A percentile compares a stretch with the other conserved stretches of the same genome.
These are phyloP conservation scores for Calocera viscosa DNA, from an alignment of 768 basidiomycete genomes.

Conservation along the genomic window DNA sequence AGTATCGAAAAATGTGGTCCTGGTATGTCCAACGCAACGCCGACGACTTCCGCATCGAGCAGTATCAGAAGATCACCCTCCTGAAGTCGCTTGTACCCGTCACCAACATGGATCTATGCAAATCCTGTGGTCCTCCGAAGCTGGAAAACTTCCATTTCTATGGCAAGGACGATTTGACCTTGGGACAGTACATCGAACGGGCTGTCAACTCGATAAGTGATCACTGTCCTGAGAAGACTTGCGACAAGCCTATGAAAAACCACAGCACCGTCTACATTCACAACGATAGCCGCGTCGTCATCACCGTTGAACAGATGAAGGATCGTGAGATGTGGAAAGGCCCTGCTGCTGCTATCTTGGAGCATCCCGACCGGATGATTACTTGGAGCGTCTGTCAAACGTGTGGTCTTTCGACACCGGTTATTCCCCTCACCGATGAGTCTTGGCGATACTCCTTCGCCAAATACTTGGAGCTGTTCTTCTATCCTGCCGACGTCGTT, in stretches of 20 bases:
- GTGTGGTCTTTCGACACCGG: slow-evolving; percentile 67
- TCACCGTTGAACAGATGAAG: slow-evolving; percentile 61
- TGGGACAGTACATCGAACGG: slow-evolving; percentile 86
- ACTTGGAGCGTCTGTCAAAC: slow-evolving; percentile 84
- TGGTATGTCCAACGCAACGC: slow-evolving; percentile 83
- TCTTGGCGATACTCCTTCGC: slow-evolving; percentile 91
- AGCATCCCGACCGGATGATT: slow-evolving; percentile 55
- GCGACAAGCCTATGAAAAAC: slow-evolving; percentile 62
- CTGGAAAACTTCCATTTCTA: slow-evolving; percentile 76
- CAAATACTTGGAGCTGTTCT: slow-evolving; percentile 90
- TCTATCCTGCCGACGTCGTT: slow-evolving; percentile 80
- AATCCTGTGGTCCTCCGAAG: slow-evolving; percentile 64
- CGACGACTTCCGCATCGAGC: slow-evolving; percentile 80
- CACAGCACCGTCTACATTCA: slow-evolving; percentile 91
- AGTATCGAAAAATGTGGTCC: slow-evolving; percentile 84
- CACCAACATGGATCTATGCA: slow-evolving; percentile 50
- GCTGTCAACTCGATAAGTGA: slow-evolving; percentile 43
- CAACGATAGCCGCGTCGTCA: slow-evolving; percentile 65
- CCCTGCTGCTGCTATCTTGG: slow-evolving; percentile 29
- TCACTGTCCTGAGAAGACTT: slow-evolving; percentile 76
- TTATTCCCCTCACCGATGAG: slow-evolving; percentile 80
- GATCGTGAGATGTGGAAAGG: slow-evolving; percentile 44
- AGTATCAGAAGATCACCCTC: slow-evolving; percentile 79
- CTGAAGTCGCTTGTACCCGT: slow-evolving; percentile 71
- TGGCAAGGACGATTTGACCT: slow-evolving; percentile 79